Evolutionary conservation across 208 protist species (phyloP).

Genomic region (Crithidia bombi): DNA sequence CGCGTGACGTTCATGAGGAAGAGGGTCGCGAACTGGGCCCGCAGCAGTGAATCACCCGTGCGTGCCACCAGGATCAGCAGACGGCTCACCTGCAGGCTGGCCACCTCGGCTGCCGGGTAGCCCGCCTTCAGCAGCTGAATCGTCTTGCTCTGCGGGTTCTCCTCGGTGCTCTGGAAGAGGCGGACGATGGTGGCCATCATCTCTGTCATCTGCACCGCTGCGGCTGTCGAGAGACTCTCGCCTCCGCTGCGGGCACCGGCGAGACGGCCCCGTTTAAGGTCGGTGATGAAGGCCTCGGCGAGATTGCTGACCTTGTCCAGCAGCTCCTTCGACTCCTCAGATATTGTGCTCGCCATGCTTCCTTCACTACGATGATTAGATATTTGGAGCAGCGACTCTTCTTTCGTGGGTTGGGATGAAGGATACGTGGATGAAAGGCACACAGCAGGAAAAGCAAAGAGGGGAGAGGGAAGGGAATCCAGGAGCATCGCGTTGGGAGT

Average conservation of each 20-base stretch:
- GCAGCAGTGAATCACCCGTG: constrained; percentile 62
- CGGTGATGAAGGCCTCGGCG: constrained; percentile 72
- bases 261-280: constrained; percentile 54
- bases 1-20: constrained; percentile 88
- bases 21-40: constrained; percentile 71
- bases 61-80: constrained; percentile 63
- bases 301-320: constrained; percentile 47
- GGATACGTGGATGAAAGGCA: background rate
- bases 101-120: constrained; percentile 56
- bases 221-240: constrained; percentile 64
- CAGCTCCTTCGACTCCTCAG: constrained; percentile 43
- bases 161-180: constrained; percentile 57
- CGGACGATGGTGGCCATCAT: constrained; percentile 64
- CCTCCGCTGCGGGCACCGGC: constrained; percentile 26
- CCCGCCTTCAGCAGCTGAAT: constrained; percentile 48
- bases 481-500: too few relatives aligned
- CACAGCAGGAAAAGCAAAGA: constrained; percentile 9
- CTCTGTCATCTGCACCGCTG: constrained; percentile 57
- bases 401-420: too few relatives aligned
- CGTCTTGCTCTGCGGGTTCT: constrained; percentile 34
- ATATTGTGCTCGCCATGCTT: constrained; percentile 13
- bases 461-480: background rate
- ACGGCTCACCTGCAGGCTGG: constrained; percentile 52
- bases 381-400: too few relatives aligned
- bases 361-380: too few relatives aligned